Conservation (phyloP, 225 moss, liverwort and hornwort species). For the Antitrichia curtipendula region DNA sequence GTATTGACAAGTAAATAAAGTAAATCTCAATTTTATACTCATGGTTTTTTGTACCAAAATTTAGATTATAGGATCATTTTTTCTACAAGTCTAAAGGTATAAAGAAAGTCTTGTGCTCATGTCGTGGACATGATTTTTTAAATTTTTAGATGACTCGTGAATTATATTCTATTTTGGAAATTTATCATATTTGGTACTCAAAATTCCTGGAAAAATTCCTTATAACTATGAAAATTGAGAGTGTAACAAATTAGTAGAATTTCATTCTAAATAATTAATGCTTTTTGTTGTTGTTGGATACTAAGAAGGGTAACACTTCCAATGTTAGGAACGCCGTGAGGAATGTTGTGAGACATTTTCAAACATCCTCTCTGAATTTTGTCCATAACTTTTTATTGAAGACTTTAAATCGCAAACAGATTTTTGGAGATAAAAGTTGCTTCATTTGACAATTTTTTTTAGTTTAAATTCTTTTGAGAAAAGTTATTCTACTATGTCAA, state of each 20-base stretch:
- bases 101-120: background rate
- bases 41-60: background rate
- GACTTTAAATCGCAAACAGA: no score
- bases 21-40: background rate
- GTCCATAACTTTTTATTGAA: no score
- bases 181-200: background rate
- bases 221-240: background rate
- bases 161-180: background rate
- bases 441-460: no score
- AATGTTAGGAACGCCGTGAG: no score
- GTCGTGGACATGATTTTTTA: background rate
- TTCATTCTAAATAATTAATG: background rate
- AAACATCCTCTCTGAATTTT: no score
- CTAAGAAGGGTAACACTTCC: no score
- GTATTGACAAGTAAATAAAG: background rate
- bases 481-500: no score
- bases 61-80: background rate
- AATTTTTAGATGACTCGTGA: background rate
- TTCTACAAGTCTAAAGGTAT: background rate
- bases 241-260: background rate
- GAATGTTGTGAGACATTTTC: no score
- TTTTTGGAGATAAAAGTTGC: no score
- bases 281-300: no score
- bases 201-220: no score
- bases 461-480: no score